phyloP scores from a whole-genome alignment of 495 filamentous ascomycete species.

The Lasiosphaeria ovina region DNA sequence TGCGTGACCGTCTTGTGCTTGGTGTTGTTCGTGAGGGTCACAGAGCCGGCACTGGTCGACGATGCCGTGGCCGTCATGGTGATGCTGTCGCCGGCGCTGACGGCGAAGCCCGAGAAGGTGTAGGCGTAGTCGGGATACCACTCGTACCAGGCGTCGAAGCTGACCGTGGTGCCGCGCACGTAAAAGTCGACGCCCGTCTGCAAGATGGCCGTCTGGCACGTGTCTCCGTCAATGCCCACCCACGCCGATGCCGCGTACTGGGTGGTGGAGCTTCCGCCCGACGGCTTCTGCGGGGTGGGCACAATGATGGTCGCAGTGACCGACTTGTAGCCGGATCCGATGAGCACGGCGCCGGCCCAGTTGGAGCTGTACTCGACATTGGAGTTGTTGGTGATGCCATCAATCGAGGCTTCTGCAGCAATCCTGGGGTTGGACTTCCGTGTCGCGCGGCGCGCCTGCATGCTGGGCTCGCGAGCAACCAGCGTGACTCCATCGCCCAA shows the following conservation, averaged over 20 bases:
- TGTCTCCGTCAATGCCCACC: conserved; percentile 22
- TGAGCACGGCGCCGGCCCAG: conserved; percentile 21
- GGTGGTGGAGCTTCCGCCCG: conserved; percentile 2
- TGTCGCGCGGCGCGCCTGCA: conserved; percentile 5
- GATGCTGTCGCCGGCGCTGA: conserved; percentile 56
- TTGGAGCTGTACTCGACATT: conserved; percentile 48
- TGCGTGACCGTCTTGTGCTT: conserved; percentile 55
- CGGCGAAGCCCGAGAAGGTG: conserved; percentile 51
- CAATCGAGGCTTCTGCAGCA: conserved; percentile 45
- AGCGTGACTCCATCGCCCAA: conserved; percentile 4
- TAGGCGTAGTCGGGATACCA: conserved; percentile 52
- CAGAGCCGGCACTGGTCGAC: conserved; percentile 50
- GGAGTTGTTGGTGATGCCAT: conserved; percentile 54
- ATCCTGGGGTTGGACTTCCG: conserved; percentile 10
- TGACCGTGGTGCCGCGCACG: conserved; percentile 26
- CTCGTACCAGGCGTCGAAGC: conserved; percentile 62
- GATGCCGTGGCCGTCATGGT: conserved; percentile 51
- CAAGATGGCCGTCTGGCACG: conserved; percentile 17
- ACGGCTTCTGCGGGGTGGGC: conserved; percentile 13
- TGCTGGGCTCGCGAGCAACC: conserved; percentile 9
- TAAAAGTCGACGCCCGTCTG: conserved; percentile 50
- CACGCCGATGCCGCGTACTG: conserved; percentile 22
- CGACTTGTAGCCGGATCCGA: conserved; percentile 41
- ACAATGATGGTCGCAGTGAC: conserved; percentile 12
- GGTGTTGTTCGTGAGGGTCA: conserved; percentile 53